These are phyloP conservation scores for Purshia tridentata DNA, from an alignment of 306 rosid species.

Conservation along the genomic window DNA sequence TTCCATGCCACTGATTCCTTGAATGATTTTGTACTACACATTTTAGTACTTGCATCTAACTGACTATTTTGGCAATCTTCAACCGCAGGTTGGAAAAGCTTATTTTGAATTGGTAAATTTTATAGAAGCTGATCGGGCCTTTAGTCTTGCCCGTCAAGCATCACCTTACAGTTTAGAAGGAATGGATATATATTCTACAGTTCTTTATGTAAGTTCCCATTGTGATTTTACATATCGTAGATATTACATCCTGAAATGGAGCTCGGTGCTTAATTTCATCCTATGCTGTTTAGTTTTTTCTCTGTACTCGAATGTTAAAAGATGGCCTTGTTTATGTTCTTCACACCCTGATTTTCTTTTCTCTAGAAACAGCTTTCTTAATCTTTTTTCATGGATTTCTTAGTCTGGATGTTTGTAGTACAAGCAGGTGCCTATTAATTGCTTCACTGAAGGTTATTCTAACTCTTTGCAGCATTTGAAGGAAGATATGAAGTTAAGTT, in stretches of 20 bases:
- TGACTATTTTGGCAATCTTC: slow-evolving; percentile 23
- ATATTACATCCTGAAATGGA: background rate
- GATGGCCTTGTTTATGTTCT: background rate
- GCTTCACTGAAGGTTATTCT: slow-evolving; percentile 30
- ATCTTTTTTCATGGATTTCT: background rate
- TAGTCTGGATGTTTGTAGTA: slow-evolving; percentile 10
- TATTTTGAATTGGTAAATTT: slow-evolving; percentile 88
- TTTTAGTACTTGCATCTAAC: slow-evolving; percentile 12
- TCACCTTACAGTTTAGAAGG: slow-evolving; percentile 92
- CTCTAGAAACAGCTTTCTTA: background rate
- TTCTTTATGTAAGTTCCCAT: slow-evolving; percentile 79
- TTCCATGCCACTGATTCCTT: slow-evolving; percentile 1
- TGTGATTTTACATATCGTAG: background rate
- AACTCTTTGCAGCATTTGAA: slow-evolving; percentile 80
- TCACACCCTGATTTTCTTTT: background rate
- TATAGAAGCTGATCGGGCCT: slow-evolving; percentile 85
- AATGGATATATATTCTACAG: slow-evolving; percentile 95
- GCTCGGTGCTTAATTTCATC: background rate
- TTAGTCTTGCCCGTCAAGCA: slow-evolving; percentile 76
- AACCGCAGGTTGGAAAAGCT: slow-evolving; percentile 86
- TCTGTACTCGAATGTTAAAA: slow-evolving; percentile 1
- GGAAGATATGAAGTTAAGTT: slow-evolving; percentile 98
- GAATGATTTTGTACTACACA: slow-evolving; percentile 5
- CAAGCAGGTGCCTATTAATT: slow-evolving; percentile 10
- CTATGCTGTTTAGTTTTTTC: background rate